Conservation (phyloP, 768 basidiomycete genomes). For the Trametes cinnabarina region DNA sequence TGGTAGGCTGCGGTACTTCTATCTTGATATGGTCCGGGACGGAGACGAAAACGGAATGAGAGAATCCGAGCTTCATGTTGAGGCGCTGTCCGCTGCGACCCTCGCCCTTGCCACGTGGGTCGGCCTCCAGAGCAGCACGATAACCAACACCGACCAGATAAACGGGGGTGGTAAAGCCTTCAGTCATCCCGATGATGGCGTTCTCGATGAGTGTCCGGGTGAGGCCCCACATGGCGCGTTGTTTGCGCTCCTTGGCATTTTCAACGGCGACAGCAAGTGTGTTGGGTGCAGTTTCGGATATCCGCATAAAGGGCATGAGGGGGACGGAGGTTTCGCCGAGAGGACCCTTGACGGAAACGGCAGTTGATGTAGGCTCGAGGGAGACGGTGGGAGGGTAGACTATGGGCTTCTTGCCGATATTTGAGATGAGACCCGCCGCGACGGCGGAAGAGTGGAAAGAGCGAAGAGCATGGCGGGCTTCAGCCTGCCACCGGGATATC, state of each 20-base stretch:
- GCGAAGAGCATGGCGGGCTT: slow-evolving; percentile 28
- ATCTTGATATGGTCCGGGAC: slow-evolving; percentile 81
- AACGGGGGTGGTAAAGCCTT: slow-evolving; percentile 80
- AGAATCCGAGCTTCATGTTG: slow-evolving; percentile 91
- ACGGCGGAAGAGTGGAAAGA: slow-evolving; percentile 50
- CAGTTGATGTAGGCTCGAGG: slow-evolving; percentile 35
- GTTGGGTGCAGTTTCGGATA: slow-evolving; percentile 34
- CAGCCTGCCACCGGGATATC: slow-evolving; percentile 16
- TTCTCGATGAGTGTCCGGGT: slow-evolving; percentile 88
- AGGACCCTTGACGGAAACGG: slow-evolving; percentile 56
- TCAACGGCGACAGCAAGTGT: slow-evolving; percentile 44
- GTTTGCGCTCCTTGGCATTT: slow-evolving; percentile 65
- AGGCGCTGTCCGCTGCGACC: slow-evolving; percentile 66
- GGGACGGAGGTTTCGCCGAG: slow-evolving; percentile 50
- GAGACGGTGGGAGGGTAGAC: slow-evolving; percentile 51
- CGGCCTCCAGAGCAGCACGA: slow-evolving; percentile 80
- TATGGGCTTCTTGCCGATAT: slow-evolving; percentile 50
- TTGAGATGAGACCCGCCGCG: slow-evolving; percentile 34
- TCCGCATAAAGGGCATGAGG: slow-evolving; percentile 46
- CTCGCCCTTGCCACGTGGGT: slow-evolving; percentile 57
- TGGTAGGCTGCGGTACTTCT: slow-evolving; percentile 78
- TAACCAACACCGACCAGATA: slow-evolving; percentile 95
- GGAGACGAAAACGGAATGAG: slow-evolving; percentile 80
- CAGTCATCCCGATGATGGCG: slow-evolving; percentile 85
- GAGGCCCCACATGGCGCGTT: slow-evolving; percentile 94